Conservation (phyloP, 176 grass and related monocot genomes). For the Bonia amplexicaulis region DNA sequence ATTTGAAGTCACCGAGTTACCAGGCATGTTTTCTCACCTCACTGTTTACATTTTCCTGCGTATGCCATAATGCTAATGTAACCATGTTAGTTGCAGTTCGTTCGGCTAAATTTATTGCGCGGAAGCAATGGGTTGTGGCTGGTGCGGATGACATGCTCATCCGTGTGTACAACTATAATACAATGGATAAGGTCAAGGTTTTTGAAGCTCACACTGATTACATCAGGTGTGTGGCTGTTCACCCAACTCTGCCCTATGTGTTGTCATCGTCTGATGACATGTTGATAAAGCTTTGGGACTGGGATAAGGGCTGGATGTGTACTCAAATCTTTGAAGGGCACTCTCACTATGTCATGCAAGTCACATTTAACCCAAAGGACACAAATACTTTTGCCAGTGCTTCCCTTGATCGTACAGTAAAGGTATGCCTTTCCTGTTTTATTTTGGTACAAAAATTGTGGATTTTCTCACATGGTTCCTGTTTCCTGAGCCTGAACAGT, state of each 20-base stretch:
- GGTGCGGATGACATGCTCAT: constrained; percentile 91
- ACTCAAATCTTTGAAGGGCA: constrained; percentile 84
- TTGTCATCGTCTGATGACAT: constrained; percentile 76
- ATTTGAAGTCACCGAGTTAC: constrained; percentile 87
- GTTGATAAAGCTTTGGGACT: constrained; percentile 79
- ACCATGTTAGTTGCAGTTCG: constrained; percentile 52
- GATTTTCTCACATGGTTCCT: neutral
- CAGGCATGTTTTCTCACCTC: constrained; percentile 40
- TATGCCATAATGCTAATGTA: constrained; percentile 17
- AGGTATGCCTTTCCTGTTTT: constrained; percentile 37
- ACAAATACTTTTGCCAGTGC: constrained; percentile 87
- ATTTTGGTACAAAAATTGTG: neutral
- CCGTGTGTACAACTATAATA: constrained; percentile 80
- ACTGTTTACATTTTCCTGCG: neutral
- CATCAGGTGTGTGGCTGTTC: constrained; percentile 73
- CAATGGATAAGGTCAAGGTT: constrained; percentile 80
- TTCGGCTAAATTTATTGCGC: constrained; percentile 72
- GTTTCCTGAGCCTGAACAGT: neutral
- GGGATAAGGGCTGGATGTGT: constrained; percentile 74
- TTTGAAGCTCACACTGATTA: constrained; percentile 83
- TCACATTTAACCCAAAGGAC: constrained; percentile 71
- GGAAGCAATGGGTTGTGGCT: constrained; percentile 89
- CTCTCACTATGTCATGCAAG: constrained; percentile 82
- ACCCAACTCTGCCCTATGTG: constrained; percentile 58
- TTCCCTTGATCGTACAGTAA: constrained; percentile 86